These are phyloP conservation scores for Auxenochlorella pyrenoidosa DNA, from an alignment of 139 green algal genomes.

Conservation along the genomic window DNA sequence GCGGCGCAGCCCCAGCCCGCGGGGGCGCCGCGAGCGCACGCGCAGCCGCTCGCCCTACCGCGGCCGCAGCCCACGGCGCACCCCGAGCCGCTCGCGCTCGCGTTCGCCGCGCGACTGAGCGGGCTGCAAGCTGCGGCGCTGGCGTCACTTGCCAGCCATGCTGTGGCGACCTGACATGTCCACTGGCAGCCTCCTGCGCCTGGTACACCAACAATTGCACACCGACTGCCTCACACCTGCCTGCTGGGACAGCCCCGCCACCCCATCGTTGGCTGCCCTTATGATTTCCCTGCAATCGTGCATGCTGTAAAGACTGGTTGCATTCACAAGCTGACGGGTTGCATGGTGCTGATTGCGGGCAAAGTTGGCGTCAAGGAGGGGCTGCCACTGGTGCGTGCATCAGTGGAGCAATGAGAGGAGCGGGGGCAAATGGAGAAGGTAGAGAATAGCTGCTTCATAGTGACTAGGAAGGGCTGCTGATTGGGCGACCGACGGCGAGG, in stretches of 20 bases:
- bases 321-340: background rate
- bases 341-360: background rate
- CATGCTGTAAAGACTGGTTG: background rate
- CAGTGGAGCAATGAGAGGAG: background rate
- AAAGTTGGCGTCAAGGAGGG: background rate
- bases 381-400: background rate
- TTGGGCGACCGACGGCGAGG: too few relatives aligned
- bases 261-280: too few relatives aligned
- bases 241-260: too few relatives aligned
- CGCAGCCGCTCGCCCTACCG: slow-evolving; percentile 21
- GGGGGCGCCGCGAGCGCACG: background rate
- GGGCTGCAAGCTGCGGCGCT: too few relatives aligned
- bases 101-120: background rate
- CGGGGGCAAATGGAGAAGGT: background rate
- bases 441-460: background rate
- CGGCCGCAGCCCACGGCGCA: slow-evolving; percentile 9
- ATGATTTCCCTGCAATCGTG: too few relatives aligned
- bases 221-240: too few relatives aligned
- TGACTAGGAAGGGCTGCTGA: too few relatives aligned
- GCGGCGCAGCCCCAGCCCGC: background rate
- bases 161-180: too few relatives aligned
- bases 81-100: slow-evolving; percentile 6
- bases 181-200: too few relatives aligned
- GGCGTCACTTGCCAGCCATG: too few relatives aligned
- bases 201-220: too few relatives aligned